A percentile compares a stretch with the other conserved stretches of the same genome.
Conservation (phyloP, 1,284 basidiomycete species). For the Apiotrichum sp. region DNA sequence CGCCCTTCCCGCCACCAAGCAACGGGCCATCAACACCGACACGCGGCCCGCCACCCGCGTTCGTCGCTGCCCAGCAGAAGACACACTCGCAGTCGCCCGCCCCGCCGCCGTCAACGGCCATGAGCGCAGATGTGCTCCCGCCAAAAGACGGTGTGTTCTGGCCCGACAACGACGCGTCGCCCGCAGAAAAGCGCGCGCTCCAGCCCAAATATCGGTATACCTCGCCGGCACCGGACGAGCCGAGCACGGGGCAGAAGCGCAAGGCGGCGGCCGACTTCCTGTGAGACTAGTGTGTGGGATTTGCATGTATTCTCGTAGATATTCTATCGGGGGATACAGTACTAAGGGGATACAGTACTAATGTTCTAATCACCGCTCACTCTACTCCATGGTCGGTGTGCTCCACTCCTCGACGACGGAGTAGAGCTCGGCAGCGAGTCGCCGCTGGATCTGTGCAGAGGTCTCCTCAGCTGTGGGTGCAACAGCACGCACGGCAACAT, state of each 20-base stretch:
- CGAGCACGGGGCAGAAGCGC: slow-evolving; percentile 33
- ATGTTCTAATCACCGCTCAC: too few relatives aligned
- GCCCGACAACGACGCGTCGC: slow-evolving; percentile 41
- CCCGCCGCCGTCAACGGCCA: slow-evolving; percentile 4
- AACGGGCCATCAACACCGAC: slow-evolving; percentile 19
- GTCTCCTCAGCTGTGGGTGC: slow-evolving; percentile 51
- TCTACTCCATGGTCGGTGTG: slow-evolving; percentile 16
- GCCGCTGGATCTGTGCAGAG: slow-evolving; percentile 65
- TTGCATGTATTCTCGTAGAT: slow-evolving; percentile 3
- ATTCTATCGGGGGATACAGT: background rate
- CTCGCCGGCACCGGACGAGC: slow-evolving; percentile 31
- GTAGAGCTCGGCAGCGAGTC: slow-evolving; percentile 77
- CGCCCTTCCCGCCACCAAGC: slow-evolving; percentile 30
- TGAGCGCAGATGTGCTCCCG: slow-evolving; percentile 24
- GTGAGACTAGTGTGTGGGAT: slow-evolving; percentile 10
- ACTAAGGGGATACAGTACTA: too few relatives aligned
- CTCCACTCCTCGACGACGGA: slow-evolving; percentile 65
- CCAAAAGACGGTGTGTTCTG: slow-evolving; percentile 47
- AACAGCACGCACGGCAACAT: slow-evolving; percentile 59
- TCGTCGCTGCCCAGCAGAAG: slow-evolving; percentile 11
- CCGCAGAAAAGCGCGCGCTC: slow-evolving; percentile 65
- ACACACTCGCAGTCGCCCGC: background rate
- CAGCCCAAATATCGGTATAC: slow-evolving; percentile 65
- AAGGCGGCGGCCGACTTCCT: slow-evolving; percentile 49
- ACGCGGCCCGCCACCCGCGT: slow-evolving; percentile 27